Percentiles rank a stretch among this genome's conserved stretches.
phyloP scores from a whole-genome alignment of 306 rosid genomes.

The Inga leiocalycina region DNA sequence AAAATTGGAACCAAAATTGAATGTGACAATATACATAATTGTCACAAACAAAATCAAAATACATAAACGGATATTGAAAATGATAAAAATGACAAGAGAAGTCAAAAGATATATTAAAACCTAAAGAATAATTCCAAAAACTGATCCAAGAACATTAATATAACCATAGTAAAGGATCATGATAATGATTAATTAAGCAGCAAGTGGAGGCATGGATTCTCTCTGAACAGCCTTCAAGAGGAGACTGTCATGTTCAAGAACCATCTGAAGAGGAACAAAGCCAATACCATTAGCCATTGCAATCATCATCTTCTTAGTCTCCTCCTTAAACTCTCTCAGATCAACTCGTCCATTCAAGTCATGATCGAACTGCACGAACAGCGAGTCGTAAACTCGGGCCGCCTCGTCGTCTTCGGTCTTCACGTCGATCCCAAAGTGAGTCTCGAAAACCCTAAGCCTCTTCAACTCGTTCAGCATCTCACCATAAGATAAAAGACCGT shows the following conservation, averaged over 20 bases:
- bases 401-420: conserved; percentile 46
- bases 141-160: not conserved
- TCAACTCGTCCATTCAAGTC: conserved; percentile 54
- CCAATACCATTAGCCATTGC: not conserved
- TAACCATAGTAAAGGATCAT: not conserved
- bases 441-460: conserved; percentile 59
- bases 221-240: not conserved
- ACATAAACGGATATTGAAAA: not conserved
- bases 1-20: not conserved
- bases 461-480: conserved; percentile 70
- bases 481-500: conserved; percentile 50
- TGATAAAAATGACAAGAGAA: not conserved
- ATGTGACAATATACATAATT: not conserved
- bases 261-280: not conserved
- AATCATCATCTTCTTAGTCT: too few species aligned
- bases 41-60: not conserved
- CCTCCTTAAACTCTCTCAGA: not conserved
- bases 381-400: conserved; percentile 44
- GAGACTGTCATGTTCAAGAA: not conserved
- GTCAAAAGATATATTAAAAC: not conserved
- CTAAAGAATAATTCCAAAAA: not conserved
- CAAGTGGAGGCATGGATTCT: not conserved
- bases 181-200: conserved; percentile 6
- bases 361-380: conserved; percentile 59
- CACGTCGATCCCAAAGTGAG: conserved; percentile 59